Conservation (phyloP, 371 early-diverging fungal genomes). For the Gilbertella persicaria region DNA sequence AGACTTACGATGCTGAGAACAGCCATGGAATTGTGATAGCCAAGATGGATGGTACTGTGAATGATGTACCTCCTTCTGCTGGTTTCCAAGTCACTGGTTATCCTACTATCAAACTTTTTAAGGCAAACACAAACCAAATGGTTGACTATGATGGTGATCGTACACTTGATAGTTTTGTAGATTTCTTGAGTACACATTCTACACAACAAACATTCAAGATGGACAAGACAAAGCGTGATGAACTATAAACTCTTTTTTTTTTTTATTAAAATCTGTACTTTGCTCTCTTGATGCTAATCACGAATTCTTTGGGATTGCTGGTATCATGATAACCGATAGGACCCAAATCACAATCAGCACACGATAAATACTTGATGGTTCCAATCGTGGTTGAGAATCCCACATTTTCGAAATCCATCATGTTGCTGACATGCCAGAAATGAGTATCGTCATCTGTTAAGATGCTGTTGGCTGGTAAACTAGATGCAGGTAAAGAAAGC, state of each 20-base stretch:
- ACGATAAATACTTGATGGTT: constrained; percentile 66
- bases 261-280: constrained; percentile 37
- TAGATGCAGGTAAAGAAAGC: constrained; percentile 29
- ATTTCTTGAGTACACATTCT: constrained; percentile 59
- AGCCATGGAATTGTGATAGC: constrained; percentile 70
- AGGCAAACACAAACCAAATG: constrained; percentile 70
- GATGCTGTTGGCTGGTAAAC: constrained; percentile 21
- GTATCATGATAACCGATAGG: constrained; percentile 74
- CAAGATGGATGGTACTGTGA: constrained; percentile 91
- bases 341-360: constrained; percentile 83
- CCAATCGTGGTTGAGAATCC: constrained; percentile 73
- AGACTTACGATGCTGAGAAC: constrained; percentile 24
- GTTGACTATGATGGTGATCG: constrained; percentile 82
- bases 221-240: constrained; percentile 7
- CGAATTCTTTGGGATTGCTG: constrained; percentile 46
- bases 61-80: constrained; percentile 77
- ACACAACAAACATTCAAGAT: constrained; percentile 8
- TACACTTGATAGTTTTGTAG: constrained; percentile 63
- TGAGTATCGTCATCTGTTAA: constrained; percentile 20
- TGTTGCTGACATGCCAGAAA: constrained; percentile 63
- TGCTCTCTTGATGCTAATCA: constrained; percentile 55
- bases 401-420: constrained; percentile 80
- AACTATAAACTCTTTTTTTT: neutral
- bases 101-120: constrained; percentile 89
- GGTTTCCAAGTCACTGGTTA: constrained; percentile 77